Evolutionary conservation across 1,284 basidiomycete genomes (phyloP), one percentile per base, ranked within the genome.

Genomic region (Inonotus obliquus): DNA sequence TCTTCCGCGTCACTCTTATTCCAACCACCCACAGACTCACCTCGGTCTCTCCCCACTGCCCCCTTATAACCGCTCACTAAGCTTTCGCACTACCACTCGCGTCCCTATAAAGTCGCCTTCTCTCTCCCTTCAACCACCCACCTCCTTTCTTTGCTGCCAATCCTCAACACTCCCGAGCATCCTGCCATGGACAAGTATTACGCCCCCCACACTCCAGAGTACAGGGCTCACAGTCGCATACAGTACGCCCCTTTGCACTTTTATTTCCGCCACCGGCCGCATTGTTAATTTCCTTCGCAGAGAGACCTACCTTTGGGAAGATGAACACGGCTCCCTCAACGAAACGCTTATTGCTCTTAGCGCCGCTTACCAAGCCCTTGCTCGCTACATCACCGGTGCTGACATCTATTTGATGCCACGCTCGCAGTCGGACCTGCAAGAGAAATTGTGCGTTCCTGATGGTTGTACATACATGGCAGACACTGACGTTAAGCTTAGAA

Each of bases 261-360:
- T 59, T 41, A 65, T 54, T 60, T 57, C 47, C 54, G 62, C 53
- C 57, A 45, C 60, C 61, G 45, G 27, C 53, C 57, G 56, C 53
- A 62, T 35, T 60, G 47, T 59, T 61, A 56, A 63, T 48, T 19
- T 1, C 25, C 44, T n/a, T 35, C 58, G 14, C 69, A 90, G 87
- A 56, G 84, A 91, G 72, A 86, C 86, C 65, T 81, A 80, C 65
- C 77, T 75, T 49, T 89, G 87, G 85, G 85, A 89, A 68, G 78
- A 81, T 44, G 81, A 86, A 65, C 82, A 60, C 27, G 52, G 55
- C 41, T 60, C 65, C 21, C 54, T 59, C 48, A 62, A 86, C 63
- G 89, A 91, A 70, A 82, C 82, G 1, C 79, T 89, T 60, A 82
- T 91, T 57, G 85, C 88, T 1, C 82, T 84, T 17, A 87, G 83